Percentiles rank a stretch among this genome's conserved stretches.
Conservation (phyloP, 768 basidiomycete species). For the Russula earlei region DNA sequence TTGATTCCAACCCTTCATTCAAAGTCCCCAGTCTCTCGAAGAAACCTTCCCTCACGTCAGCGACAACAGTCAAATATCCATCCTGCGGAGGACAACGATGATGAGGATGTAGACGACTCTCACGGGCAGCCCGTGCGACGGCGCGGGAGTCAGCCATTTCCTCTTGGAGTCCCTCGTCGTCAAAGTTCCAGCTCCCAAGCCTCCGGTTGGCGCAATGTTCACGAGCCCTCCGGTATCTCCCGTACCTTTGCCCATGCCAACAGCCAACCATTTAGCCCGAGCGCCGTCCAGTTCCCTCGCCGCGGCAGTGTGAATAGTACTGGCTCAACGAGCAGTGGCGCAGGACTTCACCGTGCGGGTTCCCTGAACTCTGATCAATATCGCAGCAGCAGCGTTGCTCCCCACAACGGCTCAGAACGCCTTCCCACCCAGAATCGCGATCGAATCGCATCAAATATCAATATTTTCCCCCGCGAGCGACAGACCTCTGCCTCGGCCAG, state of each 20-base stretch:
- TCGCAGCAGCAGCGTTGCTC: slow-evolving; percentile 1
- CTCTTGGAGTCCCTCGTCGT: slow-evolving; percentile 5
- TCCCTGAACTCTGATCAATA: slow-evolving; percentile 9
- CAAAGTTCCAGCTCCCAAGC: slow-evolving; percentile 7
- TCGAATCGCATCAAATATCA: slow-evolving; percentile 2
- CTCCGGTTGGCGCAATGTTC: background rate
- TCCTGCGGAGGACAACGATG: slow-evolving; percentile 1
- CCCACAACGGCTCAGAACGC: background rate
- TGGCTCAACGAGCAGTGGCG: slow-evolving; percentile 7
- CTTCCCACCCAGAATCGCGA: slow-evolving; percentile 17
- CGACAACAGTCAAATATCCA: slow-evolving; percentile 2
- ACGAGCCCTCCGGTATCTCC: slow-evolving; percentile 15
- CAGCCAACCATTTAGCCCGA: slow-evolving; percentile 29
- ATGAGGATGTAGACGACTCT: background rate
- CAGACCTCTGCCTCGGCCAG: slow-evolving; percentile 17
- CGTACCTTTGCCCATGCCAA: slow-evolving; percentile 22
- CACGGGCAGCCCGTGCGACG: background rate
- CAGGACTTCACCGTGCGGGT: slow-evolving; percentile 20
- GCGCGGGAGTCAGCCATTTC: slow-evolving; percentile 2
- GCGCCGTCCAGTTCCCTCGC: slow-evolving; percentile 32
- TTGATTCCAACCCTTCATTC: background rate
- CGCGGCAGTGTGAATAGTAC: slow-evolving; percentile 19
- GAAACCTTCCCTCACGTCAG: slow-evolving; percentile 2
- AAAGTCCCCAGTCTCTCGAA: slow-evolving; percentile 7
- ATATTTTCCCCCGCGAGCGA: slow-evolving; percentile 6